Conservation (phyloP, 768 basidiomycete species). For the Xerocomus brunneocitrinus region DNA sequence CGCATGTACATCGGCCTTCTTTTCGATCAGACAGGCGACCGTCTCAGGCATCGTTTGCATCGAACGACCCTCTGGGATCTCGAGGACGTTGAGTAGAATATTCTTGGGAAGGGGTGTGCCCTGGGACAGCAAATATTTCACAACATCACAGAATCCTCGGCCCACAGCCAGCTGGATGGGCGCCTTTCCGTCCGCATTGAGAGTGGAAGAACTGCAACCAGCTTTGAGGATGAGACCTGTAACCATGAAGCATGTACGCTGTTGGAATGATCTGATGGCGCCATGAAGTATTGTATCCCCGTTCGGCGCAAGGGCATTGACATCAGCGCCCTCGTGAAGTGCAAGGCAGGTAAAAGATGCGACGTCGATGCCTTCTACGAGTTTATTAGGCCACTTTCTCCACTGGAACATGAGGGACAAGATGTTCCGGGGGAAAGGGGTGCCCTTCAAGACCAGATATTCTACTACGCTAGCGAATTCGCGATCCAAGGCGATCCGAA, state of each 20-base stretch:
- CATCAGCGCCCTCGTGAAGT: not conserved
- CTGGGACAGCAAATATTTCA: not conserved
- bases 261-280: not conserved
- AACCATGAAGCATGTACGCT: not conserved
- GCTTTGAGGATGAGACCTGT: not conserved
- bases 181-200: not conserved
- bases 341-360: not conserved
- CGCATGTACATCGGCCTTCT: not conserved
- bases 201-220: not conserved
- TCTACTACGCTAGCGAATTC: not conserved
- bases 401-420: not conserved
- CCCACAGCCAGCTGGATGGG: not conserved
- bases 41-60: not conserved
- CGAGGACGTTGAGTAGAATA: too few relatives aligned
- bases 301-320: not conserved
- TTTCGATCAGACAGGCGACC: not conserved
- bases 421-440: not conserved
- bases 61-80: not conserved
- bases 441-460: not conserved
- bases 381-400: not conserved
- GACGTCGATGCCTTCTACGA: not conserved
- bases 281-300: not conserved
- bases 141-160: not conserved
- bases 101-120: too few relatives aligned
- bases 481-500: not conserved